phyloP scores from a whole-genome alignment of 768 basidiomycete genomes.

The Podaxis pistillaris region DNA sequence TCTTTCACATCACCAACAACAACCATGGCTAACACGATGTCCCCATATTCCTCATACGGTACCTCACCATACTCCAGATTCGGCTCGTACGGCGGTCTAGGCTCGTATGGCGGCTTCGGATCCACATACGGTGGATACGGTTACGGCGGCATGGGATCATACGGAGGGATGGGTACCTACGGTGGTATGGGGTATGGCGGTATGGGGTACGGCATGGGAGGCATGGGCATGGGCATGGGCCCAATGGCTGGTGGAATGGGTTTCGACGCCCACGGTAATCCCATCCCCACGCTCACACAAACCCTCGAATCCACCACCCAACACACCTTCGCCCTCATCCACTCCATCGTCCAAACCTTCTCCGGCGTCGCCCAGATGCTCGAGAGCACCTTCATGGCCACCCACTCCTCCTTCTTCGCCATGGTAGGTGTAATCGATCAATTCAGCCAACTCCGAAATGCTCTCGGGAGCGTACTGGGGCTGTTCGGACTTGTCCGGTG shows the following conservation, averaged over 20 bases:
- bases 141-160: constrained; percentile 38
- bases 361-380: constrained; percentile 95
- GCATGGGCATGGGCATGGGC: constrained; percentile 31
- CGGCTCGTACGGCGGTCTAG: constrained; percentile 30
- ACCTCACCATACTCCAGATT: constrained; percentile 44
- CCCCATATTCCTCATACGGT: constrained; percentile 35
- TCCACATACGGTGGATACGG: constrained; percentile 27
- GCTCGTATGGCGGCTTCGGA: constrained; percentile 32
- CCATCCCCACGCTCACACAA: constrained; percentile 74
- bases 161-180: constrained; percentile 34
- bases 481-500: constrained; percentile 88
- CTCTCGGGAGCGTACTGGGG: constrained; percentile 90
- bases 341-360: constrained; percentile 95
- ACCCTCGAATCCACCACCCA: constrained; percentile 88
- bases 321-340: constrained; percentile 89
- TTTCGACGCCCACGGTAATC: constrained; percentile 50
- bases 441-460: constrained; percentile 86
- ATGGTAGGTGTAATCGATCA: constrained; percentile 98
- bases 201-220: constrained; percentile 28
- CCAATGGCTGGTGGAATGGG: constrained; percentile 19
- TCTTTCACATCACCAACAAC: constrained; percentile 40
- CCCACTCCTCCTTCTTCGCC: constrained; percentile 91
- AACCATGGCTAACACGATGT: constrained; percentile 21
- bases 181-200: constrained; percentile 30
- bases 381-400: constrained; percentile 96